Base-by-base conservation (phyloP, 495 filamentous ascomycete species). In the Trichoderma virens region DNA sequence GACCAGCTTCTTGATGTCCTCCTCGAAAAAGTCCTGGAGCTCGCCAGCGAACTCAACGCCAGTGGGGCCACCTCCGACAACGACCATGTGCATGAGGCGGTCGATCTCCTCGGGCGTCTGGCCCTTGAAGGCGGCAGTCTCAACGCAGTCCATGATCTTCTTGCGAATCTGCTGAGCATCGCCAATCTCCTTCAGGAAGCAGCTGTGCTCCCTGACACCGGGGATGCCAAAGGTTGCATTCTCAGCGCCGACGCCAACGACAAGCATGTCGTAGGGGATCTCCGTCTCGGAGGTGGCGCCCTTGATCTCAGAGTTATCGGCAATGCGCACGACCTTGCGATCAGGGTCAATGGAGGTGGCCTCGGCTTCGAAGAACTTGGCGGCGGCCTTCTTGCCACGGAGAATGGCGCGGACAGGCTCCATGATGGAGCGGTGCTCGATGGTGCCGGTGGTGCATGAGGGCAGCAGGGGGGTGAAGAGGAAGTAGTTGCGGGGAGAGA, bases 401-500 rank as follows among this genome's bases (percentile, higher is more conserved):
- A 95, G 80, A 74, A 99, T 94, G 74, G 93, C 94, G 66, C 94
- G 89, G 66, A 99, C 85, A 31, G 94, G 94, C 81, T 99, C 94
- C 93, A 99, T 98, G 76, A 99, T 98, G 67, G 92, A 96, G 72
- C 95, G 91, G 81, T 97, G 95, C 80, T 99, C 95, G 72, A 99
- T 93, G 68, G 90, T 88, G 74, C 95, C 94, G 61, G 91, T 97
- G 28, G 94, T 97, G 78, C 95, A 98, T 73, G 92, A 96, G 62
- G 94, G 94, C 47, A 99, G 84, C 56, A 99, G 85, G 47, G 94
- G 94, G 20, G 95, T 99, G 84, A 98, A 99, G 65, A 99, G 89
- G 87, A 99, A 99, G 85, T 94, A 99, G 79, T 98, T 98, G 69
- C 94, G 91, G 63, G 94, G 94, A 47, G 93, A 97, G 75, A 92